Percentiles rank a stretch among this genome's conserved stretches.
Evolutionary conservation across 768 basidiomycete species (phyloP).

Genomic region (Mrakia blollopis): DNA sequence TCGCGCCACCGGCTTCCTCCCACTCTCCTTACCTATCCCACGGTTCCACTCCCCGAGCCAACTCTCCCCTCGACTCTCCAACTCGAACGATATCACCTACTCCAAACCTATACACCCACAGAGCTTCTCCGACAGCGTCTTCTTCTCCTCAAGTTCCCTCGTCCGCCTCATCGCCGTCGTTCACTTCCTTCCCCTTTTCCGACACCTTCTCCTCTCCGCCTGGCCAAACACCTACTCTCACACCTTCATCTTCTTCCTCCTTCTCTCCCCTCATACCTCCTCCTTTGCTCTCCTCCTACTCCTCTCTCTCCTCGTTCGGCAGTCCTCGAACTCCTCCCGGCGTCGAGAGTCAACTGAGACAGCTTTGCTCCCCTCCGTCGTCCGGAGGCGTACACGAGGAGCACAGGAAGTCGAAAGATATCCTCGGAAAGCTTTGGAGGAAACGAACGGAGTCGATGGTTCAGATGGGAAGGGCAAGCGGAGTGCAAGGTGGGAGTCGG

Average conservation of each 20-base stretch:
- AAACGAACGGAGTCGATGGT: not conserved
- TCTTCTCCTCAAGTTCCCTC: not conserved
- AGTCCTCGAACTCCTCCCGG: not conserved
- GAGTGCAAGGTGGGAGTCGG: not conserved
- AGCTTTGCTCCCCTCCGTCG: not conserved
- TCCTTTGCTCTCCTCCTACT: not conserved
- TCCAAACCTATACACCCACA: not conserved
- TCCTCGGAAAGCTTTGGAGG: not conserved
- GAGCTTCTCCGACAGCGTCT: not conserved
- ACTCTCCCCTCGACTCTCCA: constrained; percentile 1
- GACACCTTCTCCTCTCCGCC: not conserved
- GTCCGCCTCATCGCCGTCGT: not conserved
- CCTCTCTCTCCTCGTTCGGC: not conserved
- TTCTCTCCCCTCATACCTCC: not conserved
- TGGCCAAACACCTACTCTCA: not conserved
- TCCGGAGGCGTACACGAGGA: too few relatives aligned
- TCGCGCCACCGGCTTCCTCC: not conserved
- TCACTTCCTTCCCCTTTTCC: not conserved
- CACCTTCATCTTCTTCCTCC: not conserved
- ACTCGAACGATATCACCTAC: not conserved
- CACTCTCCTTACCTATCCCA: not conserved
- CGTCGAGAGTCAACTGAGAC: too few relatives aligned
- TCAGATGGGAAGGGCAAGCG: not conserved
- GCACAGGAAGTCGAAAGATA: not conserved
- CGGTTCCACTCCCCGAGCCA: not conserved